Percentiles rank a stretch among this genome's conserved stretches.
Conservation (phyloP, 257 asterid genomes). For the Solanum appendiculatum region DNA sequence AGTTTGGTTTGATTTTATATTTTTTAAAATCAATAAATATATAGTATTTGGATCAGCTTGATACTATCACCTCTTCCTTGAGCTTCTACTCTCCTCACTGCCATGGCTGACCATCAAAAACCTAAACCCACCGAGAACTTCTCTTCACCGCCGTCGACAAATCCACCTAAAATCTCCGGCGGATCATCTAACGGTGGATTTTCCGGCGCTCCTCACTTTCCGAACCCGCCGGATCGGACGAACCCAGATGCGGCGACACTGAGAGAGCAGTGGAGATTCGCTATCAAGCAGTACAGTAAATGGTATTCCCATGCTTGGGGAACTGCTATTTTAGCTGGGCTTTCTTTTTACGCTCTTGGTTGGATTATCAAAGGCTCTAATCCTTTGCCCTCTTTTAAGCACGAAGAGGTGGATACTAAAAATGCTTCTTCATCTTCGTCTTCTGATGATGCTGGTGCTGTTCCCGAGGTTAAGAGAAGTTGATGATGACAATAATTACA, state of each 20-base stretch:
- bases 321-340: constrained; percentile 83
- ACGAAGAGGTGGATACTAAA: not conserved
- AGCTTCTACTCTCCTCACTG: not conserved
- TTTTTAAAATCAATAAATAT: no score
- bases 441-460: constrained; percentile 4
- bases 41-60: not conserved
- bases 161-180: constrained; percentile 16
- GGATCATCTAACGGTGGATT: constrained; percentile 13
- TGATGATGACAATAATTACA: not conserved
- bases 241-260: constrained; percentile 81
- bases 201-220: constrained; percentile 18
- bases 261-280: constrained; percentile 84
- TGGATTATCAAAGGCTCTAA: constrained; percentile 82
- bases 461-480: not conserved
- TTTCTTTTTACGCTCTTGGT: constrained; percentile 82
- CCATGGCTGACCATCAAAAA: constrained; percentile 37
- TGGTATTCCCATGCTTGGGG: constrained; percentile 99
- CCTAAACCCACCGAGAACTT: constrained; percentile 22
- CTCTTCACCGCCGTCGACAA: constrained; percentile 14
- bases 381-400: constrained; percentile 59
- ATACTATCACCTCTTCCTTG: not conserved
- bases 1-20: not conserved
- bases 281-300: constrained; percentile 67
- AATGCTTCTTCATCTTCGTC: not conserved
- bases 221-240: constrained; percentile 53